Evolutionary conservation across 805 yeast species (phyloP).

Genomic region (Cyberlindnera nakhonratchasimensis): DNA sequence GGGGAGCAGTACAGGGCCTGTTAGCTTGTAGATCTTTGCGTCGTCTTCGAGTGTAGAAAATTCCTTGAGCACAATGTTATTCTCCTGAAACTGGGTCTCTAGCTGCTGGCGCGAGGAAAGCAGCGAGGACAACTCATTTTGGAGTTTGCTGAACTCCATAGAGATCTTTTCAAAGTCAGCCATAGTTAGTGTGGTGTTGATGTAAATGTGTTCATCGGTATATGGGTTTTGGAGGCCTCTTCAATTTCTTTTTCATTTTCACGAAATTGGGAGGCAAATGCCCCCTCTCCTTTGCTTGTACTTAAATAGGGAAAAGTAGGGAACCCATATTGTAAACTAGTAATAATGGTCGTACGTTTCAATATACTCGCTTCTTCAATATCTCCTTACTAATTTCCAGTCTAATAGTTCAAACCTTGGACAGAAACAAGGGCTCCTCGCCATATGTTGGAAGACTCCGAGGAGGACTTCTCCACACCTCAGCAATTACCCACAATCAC

Average conservation of each 20-base stretch:
- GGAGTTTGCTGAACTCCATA: conserved; percentile 43
- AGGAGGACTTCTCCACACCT: conserved; percentile 24
- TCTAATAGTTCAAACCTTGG: conserved; percentile 44
- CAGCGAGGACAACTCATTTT: conserved; percentile 46
- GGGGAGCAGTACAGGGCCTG: conserved; percentile 90
- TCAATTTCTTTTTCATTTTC: neutral
- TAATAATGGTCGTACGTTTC: conserved; percentile 19
- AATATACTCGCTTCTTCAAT: neutral
- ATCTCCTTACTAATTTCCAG: neutral
- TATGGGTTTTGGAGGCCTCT: no score
- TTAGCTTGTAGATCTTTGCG: conserved; percentile 79
- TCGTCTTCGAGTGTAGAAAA: conserved; percentile 62
- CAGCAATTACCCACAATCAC: conserved; percentile 16
- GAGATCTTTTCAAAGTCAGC: conserved; percentile 42
- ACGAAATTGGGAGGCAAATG: neutral
- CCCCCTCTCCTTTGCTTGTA: no score
- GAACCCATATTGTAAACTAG: neutral
- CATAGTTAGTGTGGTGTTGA: conserved; percentile 5
- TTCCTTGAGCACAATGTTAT: conserved; percentile 82
- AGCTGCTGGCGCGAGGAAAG: conserved; percentile 76
- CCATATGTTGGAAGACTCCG: conserved; percentile 46
- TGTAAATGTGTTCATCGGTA: neutral
- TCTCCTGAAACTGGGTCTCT: conserved; percentile 94
- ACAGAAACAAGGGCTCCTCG: conserved; percentile 43
- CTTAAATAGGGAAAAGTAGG: neutral